Conservation (phyloP, 164 flowering plant species). For the Kalanchoe fedtschenkoi region DNA sequence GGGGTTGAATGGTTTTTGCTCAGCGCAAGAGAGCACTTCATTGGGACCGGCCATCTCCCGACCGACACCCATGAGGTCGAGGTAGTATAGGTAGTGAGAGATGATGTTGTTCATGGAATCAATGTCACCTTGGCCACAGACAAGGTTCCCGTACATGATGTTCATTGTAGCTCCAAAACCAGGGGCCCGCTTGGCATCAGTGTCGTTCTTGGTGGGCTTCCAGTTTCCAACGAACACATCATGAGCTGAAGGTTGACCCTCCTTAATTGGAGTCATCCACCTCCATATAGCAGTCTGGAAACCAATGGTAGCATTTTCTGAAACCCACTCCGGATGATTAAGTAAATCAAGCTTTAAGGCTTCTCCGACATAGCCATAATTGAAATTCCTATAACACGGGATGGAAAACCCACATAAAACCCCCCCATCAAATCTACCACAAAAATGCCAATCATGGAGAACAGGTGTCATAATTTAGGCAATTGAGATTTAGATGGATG, state of each 20-base stretch:
- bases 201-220: slow-evolving; percentile 91
- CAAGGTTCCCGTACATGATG: slow-evolving; percentile 53
- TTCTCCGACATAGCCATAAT: slow-evolving; percentile 60
- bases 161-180: slow-evolving; percentile 93
- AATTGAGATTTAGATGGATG: background rate
- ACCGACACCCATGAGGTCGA: slow-evolving; percentile 72
- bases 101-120: slow-evolving; percentile 64
- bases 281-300: slow-evolving; percentile 70
- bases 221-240: slow-evolving; percentile 73
- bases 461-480: background rate
- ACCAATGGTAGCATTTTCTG: slow-evolving; percentile 77
- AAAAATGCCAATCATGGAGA: background rate
- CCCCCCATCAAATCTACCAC: background rate
- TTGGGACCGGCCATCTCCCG: slow-evolving; percentile 58
- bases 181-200: slow-evolving; percentile 49
- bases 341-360: slow-evolving; percentile 57
- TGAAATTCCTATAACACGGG: slow-evolving; percentile 55
- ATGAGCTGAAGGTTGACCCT: slow-evolving; percentile 67
- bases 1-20: slow-evolving; percentile 62
- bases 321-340: slow-evolving; percentile 73
- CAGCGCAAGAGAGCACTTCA: slow-evolving; percentile 53
- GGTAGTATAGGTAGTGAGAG: slow-evolving; percentile 70
- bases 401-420: no score
- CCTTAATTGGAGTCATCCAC: slow-evolving; percentile 79
- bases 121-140: slow-evolving; percentile 56